These are phyloP conservation scores for Yamagishiella unicocca DNA, from an alignment of 139 green algal genomes.

Conservation along the genomic window DNA sequence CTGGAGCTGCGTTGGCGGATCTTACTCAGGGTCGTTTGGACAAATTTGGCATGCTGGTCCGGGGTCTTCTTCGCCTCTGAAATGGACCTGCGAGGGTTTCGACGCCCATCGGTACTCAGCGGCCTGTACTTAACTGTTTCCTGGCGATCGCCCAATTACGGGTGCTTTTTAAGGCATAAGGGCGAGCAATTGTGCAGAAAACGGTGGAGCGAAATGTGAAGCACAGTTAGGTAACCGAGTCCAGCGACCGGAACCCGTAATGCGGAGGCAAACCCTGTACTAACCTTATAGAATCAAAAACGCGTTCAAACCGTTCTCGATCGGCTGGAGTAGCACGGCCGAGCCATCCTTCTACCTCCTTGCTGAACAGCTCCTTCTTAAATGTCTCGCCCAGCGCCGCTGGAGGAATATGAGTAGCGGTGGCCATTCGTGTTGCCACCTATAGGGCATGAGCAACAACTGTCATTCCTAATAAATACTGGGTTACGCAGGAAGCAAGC, in stretches of 20 bases:
- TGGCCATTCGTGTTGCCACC: not conserved
- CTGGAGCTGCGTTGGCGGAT: not conserved
- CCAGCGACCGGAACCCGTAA: too few species aligned
- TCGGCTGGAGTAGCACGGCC: not conserved
- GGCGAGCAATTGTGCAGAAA: too few species aligned
- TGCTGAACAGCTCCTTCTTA: conserved; percentile 4
- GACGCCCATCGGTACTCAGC: too few species aligned
- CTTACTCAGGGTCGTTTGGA: not conserved
- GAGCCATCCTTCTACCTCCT: conserved; percentile 24
- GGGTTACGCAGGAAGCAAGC: too few species aligned
- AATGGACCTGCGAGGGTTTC: conserved; percentile 28
- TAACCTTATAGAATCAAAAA: conserved; percentile 34
- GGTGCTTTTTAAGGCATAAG: too few species aligned
- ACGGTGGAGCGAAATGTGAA: too few species aligned
- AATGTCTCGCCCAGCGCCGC: conserved; percentile 15
- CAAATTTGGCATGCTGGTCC: not conserved
- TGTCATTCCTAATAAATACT: too few species aligned
- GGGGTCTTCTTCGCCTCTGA: conserved; percentile 15
- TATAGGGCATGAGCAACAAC: not conserved
- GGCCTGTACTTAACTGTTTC: too few species aligned
- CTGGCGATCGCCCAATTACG: too few species aligned
- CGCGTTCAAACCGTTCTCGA: conserved; percentile 15
- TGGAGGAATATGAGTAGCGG: not conserved
- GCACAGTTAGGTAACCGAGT: too few species aligned
- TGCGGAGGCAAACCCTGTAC: too few species aligned